Base-by-base conservation (phyloP, 495 filamentous ascomycete genomes). In the Xylaria sp. region DNA sequence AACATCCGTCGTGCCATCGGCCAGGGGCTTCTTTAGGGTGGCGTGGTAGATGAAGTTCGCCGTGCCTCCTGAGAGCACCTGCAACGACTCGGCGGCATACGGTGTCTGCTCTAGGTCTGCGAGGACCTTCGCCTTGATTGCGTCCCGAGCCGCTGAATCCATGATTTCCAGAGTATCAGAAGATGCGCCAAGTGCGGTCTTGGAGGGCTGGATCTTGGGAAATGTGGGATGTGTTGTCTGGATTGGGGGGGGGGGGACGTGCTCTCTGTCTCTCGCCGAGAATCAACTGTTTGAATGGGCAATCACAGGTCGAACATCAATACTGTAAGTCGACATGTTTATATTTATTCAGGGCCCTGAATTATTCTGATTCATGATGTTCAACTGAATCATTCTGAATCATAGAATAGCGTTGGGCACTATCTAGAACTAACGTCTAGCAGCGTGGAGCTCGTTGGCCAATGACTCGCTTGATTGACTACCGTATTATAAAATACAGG, bases 11-110 rank as follows among this genome's bases (percentile, higher is more conserved):
- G 80, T 80, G 12, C 77, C 79, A 50, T 83, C 81, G 1, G 78
- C 72, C 5, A 86, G 79, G 11, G 84, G 79, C 5, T 73, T 74
- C 6, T 69, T 46, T 5, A 87, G 80, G 35, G 53, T 76, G n/a
- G 86, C 89, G 40, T 85, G 83, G 75, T 89, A 90, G 63, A 87
- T 85, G 71, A 87, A 90, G 72, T 90, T 90, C 63, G 86, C 86
- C 1, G 82, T 87, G 17, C 89, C 88, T 5, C 88, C 88, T 21
- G 84, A 86, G 4, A 90, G 77, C 3, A 76, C 76, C 1, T 71
- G 77, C 6, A 90, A 76, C 0, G 83, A 81, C 5, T 83, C 81
- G 70, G 88, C 88, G 24, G 82, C 84, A 72, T 85, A 90, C 0
- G 77, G 76, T 0, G 83, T 89, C 41, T 72, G 69, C 61, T 73